Conservation (phyloP, 2,329 filamentous ascomycete genomes). For the Claviceps citrina region DNA sequence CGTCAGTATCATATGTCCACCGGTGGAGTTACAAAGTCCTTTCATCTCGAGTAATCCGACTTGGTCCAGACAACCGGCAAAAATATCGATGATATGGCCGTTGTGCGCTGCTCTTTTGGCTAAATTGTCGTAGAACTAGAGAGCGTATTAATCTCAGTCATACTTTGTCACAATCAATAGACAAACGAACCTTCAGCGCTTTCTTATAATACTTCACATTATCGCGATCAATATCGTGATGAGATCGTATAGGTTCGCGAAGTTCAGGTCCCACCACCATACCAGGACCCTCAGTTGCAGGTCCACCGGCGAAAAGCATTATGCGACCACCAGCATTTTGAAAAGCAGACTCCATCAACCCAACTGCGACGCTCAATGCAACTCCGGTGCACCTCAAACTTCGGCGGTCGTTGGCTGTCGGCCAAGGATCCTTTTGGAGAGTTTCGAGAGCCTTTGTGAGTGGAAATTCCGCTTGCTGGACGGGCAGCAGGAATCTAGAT, state of each 20-base stretch:
- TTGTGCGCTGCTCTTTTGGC: constrained; percentile 93
- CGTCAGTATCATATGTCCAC: constrained; percentile 94
- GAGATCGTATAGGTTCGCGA: constrained; percentile 89
- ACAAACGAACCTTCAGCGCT: constrained; percentile 60
- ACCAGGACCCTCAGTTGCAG: constrained; percentile 88
- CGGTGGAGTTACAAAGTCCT: constrained; percentile 85
- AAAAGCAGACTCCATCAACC: constrained; percentile 84
- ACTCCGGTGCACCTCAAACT: constrained; percentile 87
- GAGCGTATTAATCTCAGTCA: neutral
- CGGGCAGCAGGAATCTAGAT: constrained; percentile 79
- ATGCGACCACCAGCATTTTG: constrained; percentile 89
- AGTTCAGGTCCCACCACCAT: constrained; percentile 94
- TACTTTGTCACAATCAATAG: neutral
- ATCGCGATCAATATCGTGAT: constrained; percentile 96
- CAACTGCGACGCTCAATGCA: constrained; percentile 87
- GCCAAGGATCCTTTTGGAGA: constrained; percentile 94
- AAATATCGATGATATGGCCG: constrained; percentile 93
- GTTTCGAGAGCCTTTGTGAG: constrained; percentile 92
- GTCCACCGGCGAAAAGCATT: constrained; percentile 92
- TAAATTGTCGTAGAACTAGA: constrained; percentile 79
- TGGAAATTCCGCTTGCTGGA: constrained; percentile 92
- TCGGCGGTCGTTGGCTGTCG: constrained; percentile 83
- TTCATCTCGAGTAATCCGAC: constrained; percentile 98
- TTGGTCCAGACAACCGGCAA: constrained; percentile 92
- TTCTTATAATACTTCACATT: constrained; percentile 99